Evolutionary conservation across 345 rosid species (phyloP).

Genomic region (Carallia brachiata): DNA sequence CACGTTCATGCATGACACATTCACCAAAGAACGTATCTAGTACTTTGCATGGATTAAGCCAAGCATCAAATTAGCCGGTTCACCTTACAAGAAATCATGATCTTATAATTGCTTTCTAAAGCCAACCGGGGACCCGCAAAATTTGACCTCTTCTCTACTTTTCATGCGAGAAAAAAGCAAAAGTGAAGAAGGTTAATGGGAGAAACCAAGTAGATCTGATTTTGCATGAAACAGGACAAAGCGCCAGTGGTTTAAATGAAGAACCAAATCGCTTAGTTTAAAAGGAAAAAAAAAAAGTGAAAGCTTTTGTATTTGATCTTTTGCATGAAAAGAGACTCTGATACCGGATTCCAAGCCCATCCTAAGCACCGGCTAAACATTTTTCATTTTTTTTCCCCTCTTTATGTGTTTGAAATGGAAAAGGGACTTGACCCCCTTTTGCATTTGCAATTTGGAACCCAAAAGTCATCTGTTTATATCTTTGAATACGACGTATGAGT

Average conservation of each 20-base stretch:
- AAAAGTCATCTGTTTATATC: neutral
- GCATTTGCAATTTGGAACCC: conserved; percentile 9
- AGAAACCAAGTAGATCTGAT: conserved; percentile 34
- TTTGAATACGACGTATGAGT: conserved; percentile 2
- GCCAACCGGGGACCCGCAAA: conserved; percentile 31
- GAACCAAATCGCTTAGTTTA: conserved; percentile 8
- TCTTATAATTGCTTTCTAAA: conserved; percentile 62
- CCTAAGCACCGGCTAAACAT: neutral
- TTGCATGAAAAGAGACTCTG: conserved; percentile 30
- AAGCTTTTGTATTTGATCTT: conserved; percentile 8
- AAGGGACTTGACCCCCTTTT: neutral
- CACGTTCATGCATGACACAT: conserved; percentile 53
- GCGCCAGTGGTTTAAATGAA: conserved; percentile 7
- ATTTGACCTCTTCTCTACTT: conserved; percentile 30
- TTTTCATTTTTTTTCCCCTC: neutral
- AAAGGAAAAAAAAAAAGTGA: neutral
- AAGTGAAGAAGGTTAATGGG: neutral
- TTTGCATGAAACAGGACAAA: conserved; percentile 19
- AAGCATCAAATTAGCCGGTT: conserved; percentile 29
- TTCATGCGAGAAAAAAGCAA: conserved; percentile 6
- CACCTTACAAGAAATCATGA: conserved; percentile 71
- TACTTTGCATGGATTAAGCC: conserved; percentile 55
- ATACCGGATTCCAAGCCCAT: conserved; percentile 22
- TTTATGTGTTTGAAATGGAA: neutral
- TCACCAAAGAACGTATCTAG: conserved; percentile 45